Percentiles rank a stretch among this genome's conserved stretches.
These are phyloP conservation scores for Vigna mungo DNA, from an alignment of 306 rosid species.

Conservation along the genomic window DNA sequence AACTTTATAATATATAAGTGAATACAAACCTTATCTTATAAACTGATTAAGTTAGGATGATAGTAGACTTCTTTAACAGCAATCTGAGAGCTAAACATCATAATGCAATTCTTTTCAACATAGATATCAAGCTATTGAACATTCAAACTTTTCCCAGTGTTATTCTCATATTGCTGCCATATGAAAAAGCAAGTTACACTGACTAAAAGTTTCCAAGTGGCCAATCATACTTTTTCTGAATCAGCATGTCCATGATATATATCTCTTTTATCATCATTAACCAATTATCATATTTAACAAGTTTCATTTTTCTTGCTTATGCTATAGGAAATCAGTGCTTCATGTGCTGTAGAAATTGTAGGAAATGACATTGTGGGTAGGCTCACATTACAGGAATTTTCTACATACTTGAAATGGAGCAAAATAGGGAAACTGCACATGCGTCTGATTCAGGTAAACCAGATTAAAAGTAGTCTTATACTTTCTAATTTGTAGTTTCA, in stretches of 20 bases:
- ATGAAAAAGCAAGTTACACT: background rate
- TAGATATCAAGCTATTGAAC: background rate
- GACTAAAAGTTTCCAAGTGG: background rate
- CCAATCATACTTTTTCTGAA: background rate
- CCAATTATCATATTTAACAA: background rate
- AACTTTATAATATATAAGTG: too few species aligned
- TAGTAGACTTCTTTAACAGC: too few species aligned
- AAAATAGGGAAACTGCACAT: constrained; percentile 72
- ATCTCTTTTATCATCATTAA: constrained; percentile 21
- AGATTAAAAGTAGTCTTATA: background rate
- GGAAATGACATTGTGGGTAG: constrained; percentile 58
- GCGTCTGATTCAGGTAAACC: constrained; percentile 69
- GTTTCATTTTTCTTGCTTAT: constrained; percentile 39
- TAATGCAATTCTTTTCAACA: constrained; percentile 6
- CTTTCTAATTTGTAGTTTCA: constrained; percentile 22
- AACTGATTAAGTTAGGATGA: too few species aligned
- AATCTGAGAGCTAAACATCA: background rate
- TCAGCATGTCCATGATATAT: constrained; percentile 16
- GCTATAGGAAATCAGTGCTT: constrained; percentile 71
- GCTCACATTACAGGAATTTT: constrained; percentile 57
- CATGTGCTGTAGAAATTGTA: constrained; percentile 60
- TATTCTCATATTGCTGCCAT: constrained; percentile 7
- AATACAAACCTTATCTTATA: too few species aligned
- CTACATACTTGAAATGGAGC: constrained; percentile 81
- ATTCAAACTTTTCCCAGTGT: background rate